Conservation (phyloP, 495 filamentous ascomycete genomes). For the Halenospora varia region DNA sequence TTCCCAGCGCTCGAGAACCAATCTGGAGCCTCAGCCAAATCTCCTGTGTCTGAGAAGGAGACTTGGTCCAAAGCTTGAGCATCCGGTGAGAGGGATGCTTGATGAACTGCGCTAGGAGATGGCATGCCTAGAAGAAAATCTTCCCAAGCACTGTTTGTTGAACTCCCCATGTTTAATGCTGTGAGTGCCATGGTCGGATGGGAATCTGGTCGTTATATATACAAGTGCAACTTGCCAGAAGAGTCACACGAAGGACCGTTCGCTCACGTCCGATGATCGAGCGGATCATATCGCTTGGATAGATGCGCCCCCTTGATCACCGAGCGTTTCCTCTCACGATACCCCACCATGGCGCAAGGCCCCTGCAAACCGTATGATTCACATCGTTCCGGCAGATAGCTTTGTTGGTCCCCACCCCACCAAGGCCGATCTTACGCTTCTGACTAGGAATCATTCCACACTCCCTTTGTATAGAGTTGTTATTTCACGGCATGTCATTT, state of each 20-base stretch:
- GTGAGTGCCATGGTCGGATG: background rate
- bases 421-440: background rate
- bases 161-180: background rate
- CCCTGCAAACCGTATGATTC: background rate
- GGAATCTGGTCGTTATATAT: background rate
- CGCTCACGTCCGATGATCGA: background rate
- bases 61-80: background rate
- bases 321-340: background rate
- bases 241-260: background rate
- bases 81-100: background rate
- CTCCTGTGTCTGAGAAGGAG: background rate
- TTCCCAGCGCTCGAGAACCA: constrained; percentile 1
- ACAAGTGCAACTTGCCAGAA: background rate
- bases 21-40: background rate
- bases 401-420: background rate
- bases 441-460: background rate
- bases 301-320: background rate
- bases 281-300: background rate
- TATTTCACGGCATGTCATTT: background rate
- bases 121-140: background rate
- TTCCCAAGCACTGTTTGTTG: background rate
- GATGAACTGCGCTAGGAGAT: background rate
- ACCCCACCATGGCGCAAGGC: background rate
- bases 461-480: background rate
- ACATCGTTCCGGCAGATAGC: background rate